Percentiles rank a stretch among this genome's conserved stretches.
Conservation (phyloP, 1,284 basidiomycete genomes). For the Sporisorium iseilematis-ciliati region DNA sequence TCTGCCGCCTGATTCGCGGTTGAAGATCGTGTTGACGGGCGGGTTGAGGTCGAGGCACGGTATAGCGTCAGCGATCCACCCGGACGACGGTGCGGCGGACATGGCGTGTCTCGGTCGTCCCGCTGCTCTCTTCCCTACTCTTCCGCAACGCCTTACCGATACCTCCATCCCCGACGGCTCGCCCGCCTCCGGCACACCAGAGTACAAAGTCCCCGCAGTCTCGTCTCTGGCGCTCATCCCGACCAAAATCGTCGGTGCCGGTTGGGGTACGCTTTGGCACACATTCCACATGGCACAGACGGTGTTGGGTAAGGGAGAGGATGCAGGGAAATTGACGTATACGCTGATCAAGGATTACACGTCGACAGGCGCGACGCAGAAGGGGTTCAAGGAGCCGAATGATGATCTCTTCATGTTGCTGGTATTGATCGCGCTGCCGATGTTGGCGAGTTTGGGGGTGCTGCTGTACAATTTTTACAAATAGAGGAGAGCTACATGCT, state of each 20-base stretch:
- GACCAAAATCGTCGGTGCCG: slow-evolving; percentile 65
- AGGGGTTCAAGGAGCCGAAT: slow-evolving; percentile 37
- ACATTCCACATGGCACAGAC: slow-evolving; percentile 51
- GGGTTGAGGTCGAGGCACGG: slow-evolving; percentile 78
- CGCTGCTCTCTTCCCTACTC: slow-evolving; percentile 77
- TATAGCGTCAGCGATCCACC: slow-evolving; percentile 73
- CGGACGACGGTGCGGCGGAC: slow-evolving; percentile 70
- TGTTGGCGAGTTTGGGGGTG: slow-evolving; percentile 24
- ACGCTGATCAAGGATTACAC: slow-evolving; percentile 34
- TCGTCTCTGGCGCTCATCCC: slow-evolving; percentile 57
- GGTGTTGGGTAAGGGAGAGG: slow-evolving; percentile 20
- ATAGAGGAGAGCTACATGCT: not conserved
- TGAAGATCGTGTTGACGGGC: slow-evolving; percentile 82
- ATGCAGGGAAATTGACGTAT: slow-evolving; percentile 17
- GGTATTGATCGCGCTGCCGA: slow-evolving; percentile 26
- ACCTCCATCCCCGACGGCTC: slow-evolving; percentile 33
- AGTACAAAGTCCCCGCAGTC: slow-evolving; percentile 60
- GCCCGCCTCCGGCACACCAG: slow-evolving; percentile 46
- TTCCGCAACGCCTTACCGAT: slow-evolving; percentile 72
- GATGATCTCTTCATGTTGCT: slow-evolving; percentile 37
- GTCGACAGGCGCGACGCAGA: slow-evolving; percentile 33
- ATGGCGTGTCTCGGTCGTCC: slow-evolving; percentile 82
- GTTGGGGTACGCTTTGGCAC: slow-evolving; percentile 59
- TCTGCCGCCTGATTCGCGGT: slow-evolving; percentile 36
- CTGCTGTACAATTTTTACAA: slow-evolving; percentile 11